phyloP scores from a whole-genome alignment of 495 filamentous ascomycete species.

The Podospora pseudocomata region DNA sequence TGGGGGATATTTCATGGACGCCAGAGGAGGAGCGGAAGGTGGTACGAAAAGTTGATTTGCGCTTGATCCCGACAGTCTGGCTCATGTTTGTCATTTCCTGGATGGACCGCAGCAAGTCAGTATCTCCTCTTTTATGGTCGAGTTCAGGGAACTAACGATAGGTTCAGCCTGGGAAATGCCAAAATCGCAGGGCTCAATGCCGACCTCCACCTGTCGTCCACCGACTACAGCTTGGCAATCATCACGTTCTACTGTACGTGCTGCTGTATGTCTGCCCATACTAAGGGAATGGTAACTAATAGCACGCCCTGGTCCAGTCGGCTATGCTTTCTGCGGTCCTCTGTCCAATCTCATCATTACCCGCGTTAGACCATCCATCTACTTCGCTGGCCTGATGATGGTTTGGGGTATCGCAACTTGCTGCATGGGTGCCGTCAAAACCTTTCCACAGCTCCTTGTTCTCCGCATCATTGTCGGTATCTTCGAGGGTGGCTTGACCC shows the following conservation, averaged over 20 bases:
- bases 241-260: conserved; percentile 50
- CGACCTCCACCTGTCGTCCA: conserved; percentile 53
- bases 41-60: conserved; percentile 36
- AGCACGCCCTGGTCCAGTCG: neutral
- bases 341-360: conserved; percentile 9
- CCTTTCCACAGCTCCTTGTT: conserved; percentile 51
- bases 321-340: neutral
- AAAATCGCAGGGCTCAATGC: conserved; percentile 55
- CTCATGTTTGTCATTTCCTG: conserved; percentile 42
- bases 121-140: neutral
- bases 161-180: conserved; percentile 53
- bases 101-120: conserved; percentile 50
- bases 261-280: conserved; percentile 19
- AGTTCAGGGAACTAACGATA: neutral
- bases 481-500: conserved; percentile 58
- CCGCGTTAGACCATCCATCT: conserved; percentile 43
- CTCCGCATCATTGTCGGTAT: conserved; percentile 55
- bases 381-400: conserved; percentile 52
- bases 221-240: conserved; percentile 56
- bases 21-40: conserved; percentile 29
- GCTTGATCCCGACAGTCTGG: conserved; percentile 39
- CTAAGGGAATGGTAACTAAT: neutral
- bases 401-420: conserved; percentile 55
- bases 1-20: conserved; percentile 6
- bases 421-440: conserved; percentile 48